Percentiles rank a stretch among this genome's conserved stretches.
phyloP scores from a whole-genome alignment of 2,329 filamentous ascomycete species.

The Chaetomiaceae sp. region DNA sequence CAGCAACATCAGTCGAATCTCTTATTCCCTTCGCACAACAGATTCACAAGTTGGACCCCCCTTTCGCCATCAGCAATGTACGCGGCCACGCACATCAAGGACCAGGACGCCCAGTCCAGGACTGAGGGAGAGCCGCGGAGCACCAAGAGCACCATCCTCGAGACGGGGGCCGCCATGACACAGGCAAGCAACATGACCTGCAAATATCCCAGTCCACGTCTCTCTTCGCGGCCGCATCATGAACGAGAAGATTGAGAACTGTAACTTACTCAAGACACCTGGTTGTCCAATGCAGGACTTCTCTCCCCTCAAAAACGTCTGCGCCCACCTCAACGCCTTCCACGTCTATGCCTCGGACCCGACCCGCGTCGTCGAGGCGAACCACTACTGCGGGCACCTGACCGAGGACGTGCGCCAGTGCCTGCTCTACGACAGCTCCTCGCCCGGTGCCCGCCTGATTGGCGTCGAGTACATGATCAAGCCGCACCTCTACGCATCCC shows the following conservation, averaged over 20 bases:
- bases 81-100: slow-evolving; percentile 6
- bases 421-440: slow-evolving; percentile 72
- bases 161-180: slow-evolving; percentile 55
- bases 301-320: slow-evolving; percentile 66
- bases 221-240: too few relatives aligned
- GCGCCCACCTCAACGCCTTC: slow-evolving; percentile 82
- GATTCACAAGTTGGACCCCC: too few relatives aligned
- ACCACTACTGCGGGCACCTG: slow-evolving; percentile 80
- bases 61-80: too few relatives aligned
- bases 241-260: too few relatives aligned
- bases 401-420: slow-evolving; percentile 76
- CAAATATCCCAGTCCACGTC: too few relatives aligned
- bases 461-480: slow-evolving; percentile 88
- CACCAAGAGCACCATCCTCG: slow-evolving; percentile 52
- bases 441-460: slow-evolving; percentile 65
- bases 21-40: too few relatives aligned
- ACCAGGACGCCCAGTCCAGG: slow-evolving; percentile 10
- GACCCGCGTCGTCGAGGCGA: slow-evolving; percentile 64
- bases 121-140: slow-evolving; percentile 45
- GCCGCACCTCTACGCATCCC: slow-evolving; percentile 59
- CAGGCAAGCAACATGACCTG: slow-evolving; percentile 39
- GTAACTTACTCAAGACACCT: too few relatives aligned
- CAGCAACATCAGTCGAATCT: too few relatives aligned
- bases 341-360: slow-evolving; percentile 75
- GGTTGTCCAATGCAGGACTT: too few relatives aligned